Evolutionary conservation across 1,284 basidiomycete species (phyloP).

Genomic region (Marasmius sp.): DNA sequence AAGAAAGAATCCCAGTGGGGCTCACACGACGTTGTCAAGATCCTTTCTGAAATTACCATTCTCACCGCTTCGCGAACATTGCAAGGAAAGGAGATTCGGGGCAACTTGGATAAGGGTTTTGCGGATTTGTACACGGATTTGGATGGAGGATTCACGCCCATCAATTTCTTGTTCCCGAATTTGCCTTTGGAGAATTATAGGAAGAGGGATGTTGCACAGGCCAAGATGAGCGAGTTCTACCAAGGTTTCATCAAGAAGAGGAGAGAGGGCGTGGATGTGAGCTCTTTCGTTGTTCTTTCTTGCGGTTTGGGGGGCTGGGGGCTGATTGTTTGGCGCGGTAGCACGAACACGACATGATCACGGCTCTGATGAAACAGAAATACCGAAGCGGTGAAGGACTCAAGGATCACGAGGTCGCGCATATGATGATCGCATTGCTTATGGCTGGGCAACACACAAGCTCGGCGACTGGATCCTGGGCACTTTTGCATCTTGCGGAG

Average conservation of each 20-base stretch:
- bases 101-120: slow-evolving; percentile 79
- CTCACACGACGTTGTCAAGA: slow-evolving; percentile 70
- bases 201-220: slow-evolving; percentile 85
- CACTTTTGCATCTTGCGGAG: slow-evolving; percentile 88
- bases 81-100: slow-evolving; percentile 90
- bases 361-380: slow-evolving; percentile 80
- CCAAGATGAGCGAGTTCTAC: slow-evolving; percentile 95
- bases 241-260: slow-evolving; percentile 85
- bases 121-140: slow-evolving; percentile 88
- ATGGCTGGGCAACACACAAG: slow-evolving; percentile 99
- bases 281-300: slow-evolving; percentile 15
- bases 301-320: not conserved
- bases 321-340: slow-evolving; percentile 23
- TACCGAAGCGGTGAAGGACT: slow-evolving; percentile 86
- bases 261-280: slow-evolving; percentile 50
- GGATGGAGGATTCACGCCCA: slow-evolving; percentile 88
- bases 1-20: slow-evolving; percentile 70
- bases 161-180: slow-evolving; percentile 95
- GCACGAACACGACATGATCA: slow-evolving; percentile 91
- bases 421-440: slow-evolving; percentile 94
- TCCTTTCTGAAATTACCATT: slow-evolving; percentile 92
- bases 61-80: slow-evolving; percentile 91
- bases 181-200: slow-evolving; percentile 90
- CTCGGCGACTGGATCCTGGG: slow-evolving; percentile 90
- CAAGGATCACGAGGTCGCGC: slow-evolving; percentile 90